Percentiles rank a stretch among this genome's conserved stretches.
phyloP scores from a whole-genome alignment of 345 rosid species.

The Citrus inodora region DNA sequence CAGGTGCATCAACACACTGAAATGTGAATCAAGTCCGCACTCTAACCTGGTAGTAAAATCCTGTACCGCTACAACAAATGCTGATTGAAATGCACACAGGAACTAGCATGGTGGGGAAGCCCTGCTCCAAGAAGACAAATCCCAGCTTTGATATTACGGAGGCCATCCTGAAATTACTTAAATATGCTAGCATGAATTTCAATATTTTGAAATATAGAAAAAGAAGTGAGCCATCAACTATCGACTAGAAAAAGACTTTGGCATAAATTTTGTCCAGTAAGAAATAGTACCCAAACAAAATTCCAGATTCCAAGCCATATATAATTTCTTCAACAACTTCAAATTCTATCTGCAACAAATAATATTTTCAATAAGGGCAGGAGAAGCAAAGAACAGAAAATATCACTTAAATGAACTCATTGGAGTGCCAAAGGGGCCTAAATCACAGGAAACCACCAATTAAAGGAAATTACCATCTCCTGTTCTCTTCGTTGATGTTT shows the following conservation, averaged over 20 bases:
- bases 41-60: constrained; percentile 86
- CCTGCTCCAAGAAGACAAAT: constrained; percentile 82
- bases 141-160: constrained; percentile 98
- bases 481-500: constrained; percentile 82
- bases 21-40: background rate
- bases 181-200: constrained; percentile 6
- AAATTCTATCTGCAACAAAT: constrained; percentile 64
- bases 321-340: constrained; percentile 99
- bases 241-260: background rate
- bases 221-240: background rate
- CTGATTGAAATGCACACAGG: constrained; percentile 89
- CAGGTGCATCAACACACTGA: background rate
- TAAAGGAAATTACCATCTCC: constrained; percentile 53
- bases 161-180: constrained; percentile 72
- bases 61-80: constrained; percentile 82
- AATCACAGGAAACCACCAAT: background rate
- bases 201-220: background rate
- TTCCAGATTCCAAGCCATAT: constrained; percentile 93
- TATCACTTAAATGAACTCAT: background rate
- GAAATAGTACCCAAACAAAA: constrained; percentile 76
- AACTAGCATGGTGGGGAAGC: constrained; percentile 59
- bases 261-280: background rate
- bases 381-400: constrained; percentile 9
- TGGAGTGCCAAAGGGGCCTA: background rate
- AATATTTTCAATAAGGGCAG: constrained; percentile 1